phyloP scores from a whole-genome alignment of 2,329 filamentous ascomycete species.

The Talaromyces albobiverticillius region DNA sequence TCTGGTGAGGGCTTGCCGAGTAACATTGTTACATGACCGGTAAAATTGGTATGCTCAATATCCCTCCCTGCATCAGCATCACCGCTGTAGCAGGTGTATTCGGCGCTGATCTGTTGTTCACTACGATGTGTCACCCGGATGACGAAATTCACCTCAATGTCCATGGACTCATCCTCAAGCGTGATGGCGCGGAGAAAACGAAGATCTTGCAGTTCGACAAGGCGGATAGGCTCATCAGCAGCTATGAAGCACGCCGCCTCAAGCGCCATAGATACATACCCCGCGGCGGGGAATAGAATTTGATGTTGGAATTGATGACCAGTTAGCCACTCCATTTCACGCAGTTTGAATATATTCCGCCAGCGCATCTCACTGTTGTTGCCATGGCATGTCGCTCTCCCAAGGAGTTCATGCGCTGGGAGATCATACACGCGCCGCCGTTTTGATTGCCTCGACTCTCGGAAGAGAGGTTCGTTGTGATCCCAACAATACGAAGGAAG shows the following conservation, averaged over 20 bases:
- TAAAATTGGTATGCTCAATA: neutral
- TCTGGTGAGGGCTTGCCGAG: neutral
- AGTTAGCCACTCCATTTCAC: slow-evolving; percentile 30
- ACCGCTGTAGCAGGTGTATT: neutral
- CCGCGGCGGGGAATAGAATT: slow-evolving; percentile 30
- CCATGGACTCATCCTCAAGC: neutral
- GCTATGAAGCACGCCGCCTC: slow-evolving; percentile 18
- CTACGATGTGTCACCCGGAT: neutral
- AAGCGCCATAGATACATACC: slow-evolving; percentile 26
- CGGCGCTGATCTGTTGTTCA: neutral
- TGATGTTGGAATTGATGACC: slow-evolving; percentile 33
- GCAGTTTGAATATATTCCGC: slow-evolving; percentile 15
- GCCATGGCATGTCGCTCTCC: neutral
- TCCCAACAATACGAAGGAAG: slow-evolving; percentile 6
- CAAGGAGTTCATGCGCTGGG: neutral
- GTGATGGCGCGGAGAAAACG: neutral
- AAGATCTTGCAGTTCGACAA: neutral
- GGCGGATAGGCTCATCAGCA: neutral
- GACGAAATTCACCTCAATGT: neutral
- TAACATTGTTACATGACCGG: neutral
- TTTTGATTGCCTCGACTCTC: neutral
- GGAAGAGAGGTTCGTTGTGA: neutral
- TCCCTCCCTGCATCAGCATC: neutral
- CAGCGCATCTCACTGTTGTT: neutral
- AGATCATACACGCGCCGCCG: neutral